phyloP scores from a whole-genome alignment of 805 yeast genomes.

The Wickerhamomyces xylosicus region DNA sequence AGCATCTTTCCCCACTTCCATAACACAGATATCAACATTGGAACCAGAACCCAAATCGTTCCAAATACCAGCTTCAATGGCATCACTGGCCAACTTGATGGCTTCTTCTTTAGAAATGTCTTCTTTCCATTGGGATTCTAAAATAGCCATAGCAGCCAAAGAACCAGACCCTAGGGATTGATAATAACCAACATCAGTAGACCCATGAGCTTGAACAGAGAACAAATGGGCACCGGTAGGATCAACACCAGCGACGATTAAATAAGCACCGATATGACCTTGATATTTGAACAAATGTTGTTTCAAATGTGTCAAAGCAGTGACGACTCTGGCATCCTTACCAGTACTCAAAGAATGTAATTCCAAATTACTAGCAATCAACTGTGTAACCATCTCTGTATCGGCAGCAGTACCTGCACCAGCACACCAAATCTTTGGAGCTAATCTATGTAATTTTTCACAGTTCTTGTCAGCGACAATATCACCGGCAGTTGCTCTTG shows the following conservation, averaged over 20 bases:
- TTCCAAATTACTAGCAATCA: slow-evolving; percentile 85
- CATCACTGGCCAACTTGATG: slow-evolving; percentile 80
- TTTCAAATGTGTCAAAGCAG: slow-evolving; percentile 85
- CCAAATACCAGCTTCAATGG: slow-evolving; percentile 97
- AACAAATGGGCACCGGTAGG: slow-evolving; percentile 92
- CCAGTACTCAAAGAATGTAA: slow-evolving; percentile 76
- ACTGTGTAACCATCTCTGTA: slow-evolving; percentile 94
- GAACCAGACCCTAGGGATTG: slow-evolving; percentile 94
- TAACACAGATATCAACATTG: slow-evolving; percentile 93
- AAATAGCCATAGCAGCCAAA: slow-evolving; percentile 95
- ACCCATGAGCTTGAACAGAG: slow-evolving; percentile 95
- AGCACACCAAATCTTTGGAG: slow-evolving; percentile 97
- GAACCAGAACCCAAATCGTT: slow-evolving; percentile 98
- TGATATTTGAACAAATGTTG: slow-evolving; percentile 95
- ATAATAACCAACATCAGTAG: slow-evolving; percentile 92
- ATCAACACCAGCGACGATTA: slow-evolving; percentile 96
- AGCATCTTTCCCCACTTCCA: slow-evolving; percentile 90
- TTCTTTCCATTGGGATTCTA: slow-evolving; percentile 80
- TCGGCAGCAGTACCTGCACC: slow-evolving; percentile 99
- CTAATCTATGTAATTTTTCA: slow-evolving; percentile 82
- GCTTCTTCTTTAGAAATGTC: slow-evolving; percentile 82
- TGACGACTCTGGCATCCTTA: slow-evolving; percentile 86
- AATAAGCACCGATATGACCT: slow-evolving; percentile 94
- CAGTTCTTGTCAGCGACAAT: slow-evolving; percentile 98
- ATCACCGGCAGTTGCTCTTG: slow-evolving; percentile 94